Conservation (phyloP, 2,329 filamentous ascomycete species). For the Claviceps digitariae region DNA sequence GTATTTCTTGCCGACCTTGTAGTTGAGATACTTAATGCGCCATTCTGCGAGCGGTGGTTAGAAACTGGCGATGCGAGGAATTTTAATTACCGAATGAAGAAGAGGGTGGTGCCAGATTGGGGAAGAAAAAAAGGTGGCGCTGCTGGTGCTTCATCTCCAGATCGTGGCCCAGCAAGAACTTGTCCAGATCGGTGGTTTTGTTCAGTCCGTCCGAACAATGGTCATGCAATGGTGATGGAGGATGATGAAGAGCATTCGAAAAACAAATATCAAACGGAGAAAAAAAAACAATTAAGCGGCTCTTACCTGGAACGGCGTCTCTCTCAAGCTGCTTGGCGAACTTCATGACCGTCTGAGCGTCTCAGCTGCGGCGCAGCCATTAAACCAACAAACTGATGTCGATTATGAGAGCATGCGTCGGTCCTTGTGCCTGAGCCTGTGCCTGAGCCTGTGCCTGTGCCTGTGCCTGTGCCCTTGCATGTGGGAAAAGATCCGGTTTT, state of each 20-base stretch:
- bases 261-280: background rate
- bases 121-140: background rate
- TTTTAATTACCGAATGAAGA: background rate
- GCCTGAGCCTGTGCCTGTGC: background rate
- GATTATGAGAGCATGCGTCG: background rate
- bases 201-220: no score
- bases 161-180: no score
- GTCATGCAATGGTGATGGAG: no score
- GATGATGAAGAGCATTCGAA: background rate
- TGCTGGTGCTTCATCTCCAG: no score
- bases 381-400: slow-evolving; percentile 1
- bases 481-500: background rate
- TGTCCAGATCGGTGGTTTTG: no score
- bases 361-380: slow-evolving; percentile 5
- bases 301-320: slow-evolving; percentile 56
- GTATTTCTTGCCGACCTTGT: slow-evolving; percentile 91
- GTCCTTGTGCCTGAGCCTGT: background rate
- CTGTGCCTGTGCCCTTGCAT: background rate
- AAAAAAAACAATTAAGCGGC: background rate
- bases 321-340: slow-evolving; percentile 11
- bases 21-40: slow-evolving; percentile 87
- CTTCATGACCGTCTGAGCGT: slow-evolving; percentile 7
- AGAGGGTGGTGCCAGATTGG: no score
- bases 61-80: background rate
- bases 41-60: slow-evolving; percentile 45